Base-by-base conservation (phyloP, 305 asterid species). In the Solanum hybrid region DNA sequence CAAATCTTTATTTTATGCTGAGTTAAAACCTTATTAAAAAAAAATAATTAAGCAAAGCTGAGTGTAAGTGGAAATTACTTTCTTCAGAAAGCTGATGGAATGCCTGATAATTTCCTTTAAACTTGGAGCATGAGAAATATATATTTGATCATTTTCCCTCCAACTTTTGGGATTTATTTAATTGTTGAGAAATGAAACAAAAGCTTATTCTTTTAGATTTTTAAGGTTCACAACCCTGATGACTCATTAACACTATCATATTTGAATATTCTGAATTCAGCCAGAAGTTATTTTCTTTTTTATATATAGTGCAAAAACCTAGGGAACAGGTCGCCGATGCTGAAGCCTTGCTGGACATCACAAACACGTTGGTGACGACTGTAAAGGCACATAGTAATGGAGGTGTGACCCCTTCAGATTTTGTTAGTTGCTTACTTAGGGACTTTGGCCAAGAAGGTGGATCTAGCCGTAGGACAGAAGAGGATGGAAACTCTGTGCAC, bases 271-370 rank as follows among this genome's bases (percentile, higher is more conserved):
- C 29, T 5, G 82, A 4, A 34, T 34, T 77, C 82, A 40, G 69
- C 10, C 5, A 42, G 27, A 42, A 42, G 38, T 17, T 82, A 5
- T 40, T 90, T 26, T 26, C 8, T 26, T 11, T 26, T 26, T 26
- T 56, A 72, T 88, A 14, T 14, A 24, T 93, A 96, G 99, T 96
- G 11, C 94, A 93, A 92, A 96, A 94, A 85, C 99, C 99, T 64
- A 94, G 99, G 92, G 99, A 96, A 91, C 99, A 96, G 91, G 95
- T 97, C 32, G 98, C 98, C 37, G 99, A 97, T 94, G 99, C 99
- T 72, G 99, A 97, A 91, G 98, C 97, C 42, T 93, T 97, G 89
- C 93, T 93, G 91, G 99, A 96, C 91, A 96, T 97, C 88, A 93
- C 99, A 91, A 95, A 91, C 92, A 93, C 98, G 66, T 91, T 97